Percentiles rank a stretch among this genome's conserved stretches.
phyloP scores from a whole-genome alignment of 495 filamentous ascomycete species.

The Neurospora intermedia region DNA sequence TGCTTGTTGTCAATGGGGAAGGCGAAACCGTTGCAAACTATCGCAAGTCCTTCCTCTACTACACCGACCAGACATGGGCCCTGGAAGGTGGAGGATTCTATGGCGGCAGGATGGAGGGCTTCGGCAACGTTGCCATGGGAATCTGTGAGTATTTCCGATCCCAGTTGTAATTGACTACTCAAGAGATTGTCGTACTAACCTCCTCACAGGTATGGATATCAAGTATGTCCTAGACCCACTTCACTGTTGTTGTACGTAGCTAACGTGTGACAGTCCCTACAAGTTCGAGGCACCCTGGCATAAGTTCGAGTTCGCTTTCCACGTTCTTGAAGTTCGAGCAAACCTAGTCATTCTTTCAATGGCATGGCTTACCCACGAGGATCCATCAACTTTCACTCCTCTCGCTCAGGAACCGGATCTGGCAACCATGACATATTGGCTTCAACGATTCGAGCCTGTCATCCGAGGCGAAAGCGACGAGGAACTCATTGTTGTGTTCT shows the following conservation, averaged over 20 bases:
- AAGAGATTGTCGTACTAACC: not conserved
- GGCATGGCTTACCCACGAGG: slow-evolving; percentile 70
- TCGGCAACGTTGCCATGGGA: slow-evolving; percentile 63
- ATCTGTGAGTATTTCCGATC: slow-evolving; percentile 57
- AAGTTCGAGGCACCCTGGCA: slow-evolving; percentile 66
- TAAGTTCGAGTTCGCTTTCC: slow-evolving; percentile 74
- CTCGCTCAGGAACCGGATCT: slow-evolving; percentile 53
- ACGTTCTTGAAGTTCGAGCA: slow-evolving; percentile 51
- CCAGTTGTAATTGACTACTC: not conserved
- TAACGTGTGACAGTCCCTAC: slow-evolving; percentile 18
- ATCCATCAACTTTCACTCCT: slow-evolving; percentile 33
- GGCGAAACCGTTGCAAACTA: slow-evolving; percentile 73
- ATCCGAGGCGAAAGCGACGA: slow-evolving; percentile 43
- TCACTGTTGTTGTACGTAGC: not conserved
- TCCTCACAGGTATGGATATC: slow-evolving; percentile 50
- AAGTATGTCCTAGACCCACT: slow-evolving; percentile 33
- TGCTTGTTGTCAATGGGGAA: slow-evolving; percentile 61
- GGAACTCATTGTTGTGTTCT: slow-evolving; percentile 70
- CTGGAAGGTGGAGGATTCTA: slow-evolving; percentile 62
- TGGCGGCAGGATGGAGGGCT: slow-evolving; percentile 34
- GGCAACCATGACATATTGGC: slow-evolving; percentile 81
- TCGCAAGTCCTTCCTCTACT: slow-evolving; percentile 82
- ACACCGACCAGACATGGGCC: slow-evolving; percentile 89
- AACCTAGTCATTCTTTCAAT: slow-evolving; percentile 73
- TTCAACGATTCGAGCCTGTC: slow-evolving; percentile 65